Evolutionary conservation across 768 basidiomycete species (phyloP), one percentile per base, ranked within the genome.

Genomic region (Mycena amicta): DNA sequence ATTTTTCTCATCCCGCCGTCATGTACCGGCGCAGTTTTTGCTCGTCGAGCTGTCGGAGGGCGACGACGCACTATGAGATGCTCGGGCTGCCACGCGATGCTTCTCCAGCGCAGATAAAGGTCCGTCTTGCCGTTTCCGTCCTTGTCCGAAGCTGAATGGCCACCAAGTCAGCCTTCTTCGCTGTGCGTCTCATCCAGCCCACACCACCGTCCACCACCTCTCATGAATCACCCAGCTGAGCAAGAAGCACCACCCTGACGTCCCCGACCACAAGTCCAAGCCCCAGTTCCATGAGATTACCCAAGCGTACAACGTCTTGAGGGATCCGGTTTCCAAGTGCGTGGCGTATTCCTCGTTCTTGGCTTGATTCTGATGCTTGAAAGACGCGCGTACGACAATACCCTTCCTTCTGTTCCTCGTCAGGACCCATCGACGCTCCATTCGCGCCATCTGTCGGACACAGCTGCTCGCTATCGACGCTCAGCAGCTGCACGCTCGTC

Each of bases 311-410:
- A 63, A 60, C 16, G 49, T 63, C 28, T 55, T 63, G 6, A 53
- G 58, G 40, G 58, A 63, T 28, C 62, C 62, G n/a, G 53, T 60
- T 4, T 56, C 62, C 22, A 55, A 58, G 62, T 60, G 43, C 47
- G 54, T 47, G 18, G 3, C 4, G n/a, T n/a, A 12, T 37, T 22
- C 26, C 18, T 1, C 4, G 30, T 30, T 6, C 23, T 4, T 15
- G 5, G 8, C 11, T 12, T 49, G 22, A 5, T 15, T 29, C 18
- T 25, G 26, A n/a, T 3, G 6, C 20, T 29, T 5, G 20, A n/a
- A 16, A 63, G 62, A 13, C 57, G 62, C 23, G 62, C 62, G 13
- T 63, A 63, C 29, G 62, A 63, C 25, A 63, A 63, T 13, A 63
- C 58, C 15, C 58, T 63, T 5, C 62, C 62, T 25, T 50, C 51